Base-by-base conservation (phyloP, 2,329 filamentous ascomycete species). In the Drechslerella stenobrocha region DNA sequence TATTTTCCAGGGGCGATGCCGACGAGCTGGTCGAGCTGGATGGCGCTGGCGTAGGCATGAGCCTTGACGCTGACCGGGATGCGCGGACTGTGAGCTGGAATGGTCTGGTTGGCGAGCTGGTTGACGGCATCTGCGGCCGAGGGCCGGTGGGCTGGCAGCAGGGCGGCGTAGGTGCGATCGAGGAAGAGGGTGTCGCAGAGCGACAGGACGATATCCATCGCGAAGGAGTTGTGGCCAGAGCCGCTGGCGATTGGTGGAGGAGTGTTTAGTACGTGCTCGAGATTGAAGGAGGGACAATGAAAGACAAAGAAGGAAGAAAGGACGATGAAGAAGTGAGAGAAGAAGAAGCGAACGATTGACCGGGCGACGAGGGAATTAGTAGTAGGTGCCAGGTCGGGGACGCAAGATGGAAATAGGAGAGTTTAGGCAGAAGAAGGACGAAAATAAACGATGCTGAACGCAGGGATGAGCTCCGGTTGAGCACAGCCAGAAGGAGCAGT, bases 131-230 rank as follows among this genome's bases (percentile, higher is more conserved):
- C 75, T 82, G 80, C 74, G 82, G 82, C 15, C 13, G 55, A 24
- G n/a, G 58, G 9, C 26, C 52, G 60, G 80, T 79, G 9, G 80
- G 77, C 26, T 78, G 79, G 45, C 79, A 79, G 13, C 2, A 60
- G 48, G 9, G 79, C 80, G 50, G 90, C 86, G 76, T 95, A 96
- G 63, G 88, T 73, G 72, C 86, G 83, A 78, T 97, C 92, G 77
- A 87, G 87, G 70, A 91, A 74, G 74, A 87, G 89, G 73, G 86
- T 89, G 78, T 97, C 92, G 77, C 84, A 82, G 66, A 91, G 73
- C 78, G 96, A 91, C 71, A 96, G 87, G 45, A 93, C 84, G 78
- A 96, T 84, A 81, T 97, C 92, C 92, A 97, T 96, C 77, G 76
- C 80, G 79, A 50, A n/a, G 28, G 20, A 18, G 42, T 26, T 22